phyloP scores from a whole-genome alignment of 148 eudicot species.

The Amaranthus palmeri region DNA sequence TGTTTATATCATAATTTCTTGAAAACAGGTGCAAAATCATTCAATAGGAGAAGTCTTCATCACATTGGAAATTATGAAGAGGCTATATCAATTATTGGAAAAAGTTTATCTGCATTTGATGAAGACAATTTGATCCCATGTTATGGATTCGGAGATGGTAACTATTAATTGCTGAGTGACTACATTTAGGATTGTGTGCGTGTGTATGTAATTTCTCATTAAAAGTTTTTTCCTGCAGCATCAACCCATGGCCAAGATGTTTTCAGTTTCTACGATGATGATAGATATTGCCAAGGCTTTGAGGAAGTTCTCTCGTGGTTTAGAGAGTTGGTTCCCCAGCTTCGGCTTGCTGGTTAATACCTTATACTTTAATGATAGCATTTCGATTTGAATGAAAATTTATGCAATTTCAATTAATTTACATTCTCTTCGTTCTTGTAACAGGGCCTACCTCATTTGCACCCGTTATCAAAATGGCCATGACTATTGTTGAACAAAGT shows the following conservation, averaged over 20 bases:
- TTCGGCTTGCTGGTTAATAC: constrained; percentile 74
- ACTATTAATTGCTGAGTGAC: not conserved
- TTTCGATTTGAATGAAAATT: not conserved
- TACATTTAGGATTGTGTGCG: not conserved
- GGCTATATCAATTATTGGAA: constrained; percentile 93
- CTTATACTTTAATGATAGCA: constrained; percentile 4
- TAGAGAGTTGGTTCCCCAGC: constrained; percentile 81
- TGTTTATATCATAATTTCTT: not conserved
- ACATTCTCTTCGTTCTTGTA: not conserved
- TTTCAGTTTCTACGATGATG: constrained; percentile 88
- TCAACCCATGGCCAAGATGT: constrained; percentile 97
- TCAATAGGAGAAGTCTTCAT: constrained; percentile 74
- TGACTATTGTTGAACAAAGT: constrained; percentile 88
- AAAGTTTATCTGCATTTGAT: constrained; percentile 85
- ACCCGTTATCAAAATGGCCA: constrained; percentile 91
- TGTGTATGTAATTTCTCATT: not conserved
- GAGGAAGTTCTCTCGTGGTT: constrained; percentile 83
- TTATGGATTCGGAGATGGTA: constrained; percentile 99
- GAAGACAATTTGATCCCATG: constrained; percentile 98
- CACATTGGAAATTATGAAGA: constrained; percentile 82
- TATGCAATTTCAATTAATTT: not conserved
- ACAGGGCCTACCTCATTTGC: constrained; percentile 98
- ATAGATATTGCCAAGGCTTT: constrained; percentile 75
- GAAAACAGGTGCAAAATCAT: constrained; percentile 66
- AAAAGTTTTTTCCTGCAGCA: constrained; percentile 39